Evolutionary conservation across 148 eudicot species (phyloP).

Genomic region (Beta vulgaris): DNA sequence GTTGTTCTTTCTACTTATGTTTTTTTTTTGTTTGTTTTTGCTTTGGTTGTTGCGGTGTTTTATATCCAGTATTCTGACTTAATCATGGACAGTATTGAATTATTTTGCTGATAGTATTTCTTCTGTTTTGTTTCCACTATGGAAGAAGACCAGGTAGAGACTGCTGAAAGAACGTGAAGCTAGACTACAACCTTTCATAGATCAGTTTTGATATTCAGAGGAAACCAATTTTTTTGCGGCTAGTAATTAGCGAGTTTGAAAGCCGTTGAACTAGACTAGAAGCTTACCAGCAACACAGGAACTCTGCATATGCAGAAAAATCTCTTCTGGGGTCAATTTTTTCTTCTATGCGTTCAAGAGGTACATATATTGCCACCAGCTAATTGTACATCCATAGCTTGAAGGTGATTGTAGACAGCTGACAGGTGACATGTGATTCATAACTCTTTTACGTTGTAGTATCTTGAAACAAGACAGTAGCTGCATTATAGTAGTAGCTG

Average conservation of each 20-base stretch:
- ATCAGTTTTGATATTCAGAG: constrained; percentile 19
- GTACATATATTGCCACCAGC: constrained; percentile 15
- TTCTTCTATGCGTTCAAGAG: constrained; percentile 5
- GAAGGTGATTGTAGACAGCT: constrained; percentile 18
- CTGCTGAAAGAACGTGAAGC: constrained; percentile 12
- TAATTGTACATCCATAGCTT: constrained; percentile 32
- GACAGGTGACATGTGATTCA: constrained; percentile 25
- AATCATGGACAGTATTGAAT: background rate
- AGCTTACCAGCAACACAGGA: background rate
- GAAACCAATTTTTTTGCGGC: constrained; percentile 1
- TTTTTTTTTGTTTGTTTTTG: background rate
- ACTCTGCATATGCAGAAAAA: background rate
- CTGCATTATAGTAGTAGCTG: too few species aligned
- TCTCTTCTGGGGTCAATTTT: constrained; percentile 3
- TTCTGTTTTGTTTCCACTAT: constrained; percentile 1
- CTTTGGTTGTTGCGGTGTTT: background rate
- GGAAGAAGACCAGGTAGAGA: constrained; percentile 24
- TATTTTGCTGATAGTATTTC: background rate
- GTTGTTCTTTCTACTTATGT: background rate
- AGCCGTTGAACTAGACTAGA: constrained; percentile 3
- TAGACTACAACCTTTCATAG: background rate
- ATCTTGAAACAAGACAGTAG: too few species aligned
- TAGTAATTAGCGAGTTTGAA: constrained; percentile 7
- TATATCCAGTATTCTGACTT: background rate
- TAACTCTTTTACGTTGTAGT: too few species aligned